phyloP scores from a whole-genome alignment of 306 rosid species.

The Rosa chinensis region DNA sequence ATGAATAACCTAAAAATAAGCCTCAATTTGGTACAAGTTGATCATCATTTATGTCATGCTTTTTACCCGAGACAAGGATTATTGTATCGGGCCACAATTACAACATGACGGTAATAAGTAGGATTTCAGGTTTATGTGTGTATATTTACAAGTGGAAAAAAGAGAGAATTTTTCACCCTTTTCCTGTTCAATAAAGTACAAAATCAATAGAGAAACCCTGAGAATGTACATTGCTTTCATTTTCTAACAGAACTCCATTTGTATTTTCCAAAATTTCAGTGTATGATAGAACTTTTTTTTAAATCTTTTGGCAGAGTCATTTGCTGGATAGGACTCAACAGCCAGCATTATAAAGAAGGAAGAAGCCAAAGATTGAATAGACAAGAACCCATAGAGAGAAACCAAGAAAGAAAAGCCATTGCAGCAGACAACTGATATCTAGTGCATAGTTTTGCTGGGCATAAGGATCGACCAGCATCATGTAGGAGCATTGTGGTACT shows the following conservation, averaged over 20 bases:
- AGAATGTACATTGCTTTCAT: constrained; percentile 12
- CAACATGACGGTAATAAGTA: neutral
- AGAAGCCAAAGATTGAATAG: constrained; percentile 86
- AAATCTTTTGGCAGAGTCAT: constrained; percentile 30
- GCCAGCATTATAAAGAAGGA: constrained; percentile 47
- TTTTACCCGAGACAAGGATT: neutral
- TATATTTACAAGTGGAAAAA: neutral
- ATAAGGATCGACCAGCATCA: constrained; percentile 38
- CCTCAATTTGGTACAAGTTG: neutral
- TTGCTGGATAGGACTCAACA: constrained; percentile 17
- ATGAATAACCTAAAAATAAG: neutral
- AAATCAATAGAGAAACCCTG: neutral
- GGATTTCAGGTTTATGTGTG: neutral
- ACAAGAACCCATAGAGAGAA: constrained; percentile 61
- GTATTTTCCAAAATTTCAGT: constrained; percentile 1
- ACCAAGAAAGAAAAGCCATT: constrained; percentile 94
- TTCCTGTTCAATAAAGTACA: neutral
- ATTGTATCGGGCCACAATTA: neutral
- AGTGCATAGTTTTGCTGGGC: constrained; percentile 55
- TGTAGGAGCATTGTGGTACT: constrained; percentile 58
- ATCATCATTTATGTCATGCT: neutral
- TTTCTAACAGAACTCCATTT: neutral
- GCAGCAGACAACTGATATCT: constrained; percentile 80
- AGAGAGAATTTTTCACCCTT: neutral
- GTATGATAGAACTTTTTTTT: constrained; percentile 23